Evolutionary conservation across 2,329 filamentous ascomycete genomes (phyloP), one percentile per base, ranked within the genome.

Genomic region (Alternaria triticimaculans): DNA sequence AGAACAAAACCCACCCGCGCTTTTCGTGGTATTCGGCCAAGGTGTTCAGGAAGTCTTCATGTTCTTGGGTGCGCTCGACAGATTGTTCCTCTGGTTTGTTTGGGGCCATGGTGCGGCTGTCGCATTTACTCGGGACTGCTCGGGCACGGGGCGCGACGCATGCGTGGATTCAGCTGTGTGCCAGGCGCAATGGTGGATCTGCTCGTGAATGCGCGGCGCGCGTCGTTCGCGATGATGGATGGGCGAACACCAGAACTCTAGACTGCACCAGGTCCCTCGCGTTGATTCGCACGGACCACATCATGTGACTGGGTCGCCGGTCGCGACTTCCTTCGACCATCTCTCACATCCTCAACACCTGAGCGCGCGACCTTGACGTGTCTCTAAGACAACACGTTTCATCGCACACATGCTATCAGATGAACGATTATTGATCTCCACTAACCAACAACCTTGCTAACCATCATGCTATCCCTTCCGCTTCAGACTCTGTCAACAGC

Each of bases 31-130:
- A 96, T 50, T 85, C 88, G 55, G 85, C 86, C 60, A 96, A 83
- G 74, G 90, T 89, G 70, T 87, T 84, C 76, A 96, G 91, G 79
- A 97, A 96, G 46, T 92, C 89, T 60, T 90, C 87, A 80, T 93
- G 93, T 81, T 96, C 92, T 55, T 87, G 71, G 10, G 82, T 82
- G 71, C 76, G 80, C 67, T 86, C 84, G 70, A 85, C 80, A 61
- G 81, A 83, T 64, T 80, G 75, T 62, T 84, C 84, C 66, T 80
- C 72, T 53, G 73, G 80, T 64, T 71, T 75, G 71, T 71, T 78
- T 58, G 83, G 83, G 69, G 82, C 83, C 81, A 84, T 85, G 65
- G 68, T 78, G 72, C 73, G 68, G 74, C 68, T 78, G 68, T 80
- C 82, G 81, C 73, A 64, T 67, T 60, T 63, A 72, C 71, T 66